phyloP scores from a whole-genome alignment of 2,329 filamentous ascomycete species.

The Leptographium radiaticola region DNA sequence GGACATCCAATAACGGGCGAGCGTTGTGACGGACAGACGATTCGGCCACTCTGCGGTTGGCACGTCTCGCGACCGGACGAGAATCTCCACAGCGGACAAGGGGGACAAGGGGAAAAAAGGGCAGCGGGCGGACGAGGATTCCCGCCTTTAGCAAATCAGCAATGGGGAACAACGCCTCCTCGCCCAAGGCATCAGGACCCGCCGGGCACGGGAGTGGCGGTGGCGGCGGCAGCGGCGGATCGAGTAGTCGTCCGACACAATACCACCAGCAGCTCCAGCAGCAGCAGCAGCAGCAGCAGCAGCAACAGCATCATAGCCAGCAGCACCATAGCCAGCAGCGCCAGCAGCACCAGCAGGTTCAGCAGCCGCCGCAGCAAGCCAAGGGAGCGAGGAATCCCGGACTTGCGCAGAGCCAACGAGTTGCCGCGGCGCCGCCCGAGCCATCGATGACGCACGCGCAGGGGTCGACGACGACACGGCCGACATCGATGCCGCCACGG shows the following conservation, averaged over 20 bases:
- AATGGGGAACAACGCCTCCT: constrained; percentile 34
- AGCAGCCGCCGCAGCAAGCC: constrained; percentile 12
- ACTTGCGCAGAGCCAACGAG: constrained; percentile 41
- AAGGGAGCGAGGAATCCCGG: constrained; percentile 30
- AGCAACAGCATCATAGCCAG: constrained; percentile 11
- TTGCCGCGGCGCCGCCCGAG: constrained; percentile 46
- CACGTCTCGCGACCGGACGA: neutral
- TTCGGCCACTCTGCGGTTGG: neutral
- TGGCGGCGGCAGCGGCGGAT: constrained; percentile 16
- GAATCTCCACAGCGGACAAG: neutral
- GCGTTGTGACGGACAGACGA: neutral
- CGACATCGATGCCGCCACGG: neutral
- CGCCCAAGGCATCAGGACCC: constrained; percentile 23
- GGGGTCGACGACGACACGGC: constrained; percentile 29
- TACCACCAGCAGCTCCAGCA: constrained; percentile 20
- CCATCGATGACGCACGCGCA: constrained; percentile 48
- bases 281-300: constrained; percentile 14
- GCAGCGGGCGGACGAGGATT: neutral
- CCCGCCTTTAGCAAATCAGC: constrained; percentile 9
- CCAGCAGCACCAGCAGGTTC: constrained; percentile 14
- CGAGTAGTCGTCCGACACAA: constrained; percentile 16
- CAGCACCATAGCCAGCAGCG: constrained; percentile 12
- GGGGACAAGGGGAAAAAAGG: neutral
- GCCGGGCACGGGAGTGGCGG: constrained; percentile 8
- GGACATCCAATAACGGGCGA: too few relatives aligned